Evolutionary conservation across 2,329 filamentous ascomycete species (phyloP).

Genomic region (Pyrenophora graminea): DNA sequence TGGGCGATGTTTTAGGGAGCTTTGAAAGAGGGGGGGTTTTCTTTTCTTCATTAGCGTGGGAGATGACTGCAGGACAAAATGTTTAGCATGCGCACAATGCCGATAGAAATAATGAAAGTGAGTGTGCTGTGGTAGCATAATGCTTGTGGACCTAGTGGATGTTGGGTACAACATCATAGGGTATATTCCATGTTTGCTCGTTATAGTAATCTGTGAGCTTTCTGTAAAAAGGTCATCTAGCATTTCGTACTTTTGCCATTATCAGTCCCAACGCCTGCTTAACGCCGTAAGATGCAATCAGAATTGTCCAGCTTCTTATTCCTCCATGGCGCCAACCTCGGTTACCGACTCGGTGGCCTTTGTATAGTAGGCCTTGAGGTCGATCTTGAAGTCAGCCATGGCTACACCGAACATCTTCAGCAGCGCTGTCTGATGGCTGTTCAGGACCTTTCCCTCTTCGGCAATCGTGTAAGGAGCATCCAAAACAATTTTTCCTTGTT

Average conservation of each 20-base stretch:
- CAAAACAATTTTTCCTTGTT: slow-evolving; percentile 84
- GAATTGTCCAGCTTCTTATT: slow-evolving; percentile 32
- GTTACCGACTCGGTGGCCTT: slow-evolving; percentile 48
- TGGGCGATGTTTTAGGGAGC: slow-evolving; percentile 19
- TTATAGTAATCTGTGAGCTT: slow-evolving; percentile 10
- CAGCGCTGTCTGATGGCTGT: slow-evolving; percentile 89
- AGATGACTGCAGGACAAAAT: background rate
- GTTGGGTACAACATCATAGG: slow-evolving; percentile 22
- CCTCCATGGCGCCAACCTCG: slow-evolving; percentile 57
- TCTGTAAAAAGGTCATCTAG: slow-evolving; percentile 13
- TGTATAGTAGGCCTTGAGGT: slow-evolving; percentile 67
- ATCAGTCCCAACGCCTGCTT: slow-evolving; percentile 23
- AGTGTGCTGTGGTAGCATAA: background rate
- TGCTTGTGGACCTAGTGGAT: no score
- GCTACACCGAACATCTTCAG: slow-evolving; percentile 92
- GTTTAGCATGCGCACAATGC: background rate
- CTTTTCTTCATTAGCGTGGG: background rate
- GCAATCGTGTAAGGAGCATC: slow-evolving; percentile 77
- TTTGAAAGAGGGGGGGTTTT: background rate
- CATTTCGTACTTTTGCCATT: slow-evolving; percentile 23
- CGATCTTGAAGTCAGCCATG: slow-evolving; percentile 86
- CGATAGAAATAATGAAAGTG: background rate
- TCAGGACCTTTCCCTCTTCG: slow-evolving; percentile 79
- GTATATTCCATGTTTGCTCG: slow-evolving; percentile 32
- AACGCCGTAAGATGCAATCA: slow-evolving; percentile 34